These are phyloP conservation scores for Tephrocybe sp. DNA, from an alignment of 768 basidiomycete genomes.

Conservation along the genomic window DNA sequence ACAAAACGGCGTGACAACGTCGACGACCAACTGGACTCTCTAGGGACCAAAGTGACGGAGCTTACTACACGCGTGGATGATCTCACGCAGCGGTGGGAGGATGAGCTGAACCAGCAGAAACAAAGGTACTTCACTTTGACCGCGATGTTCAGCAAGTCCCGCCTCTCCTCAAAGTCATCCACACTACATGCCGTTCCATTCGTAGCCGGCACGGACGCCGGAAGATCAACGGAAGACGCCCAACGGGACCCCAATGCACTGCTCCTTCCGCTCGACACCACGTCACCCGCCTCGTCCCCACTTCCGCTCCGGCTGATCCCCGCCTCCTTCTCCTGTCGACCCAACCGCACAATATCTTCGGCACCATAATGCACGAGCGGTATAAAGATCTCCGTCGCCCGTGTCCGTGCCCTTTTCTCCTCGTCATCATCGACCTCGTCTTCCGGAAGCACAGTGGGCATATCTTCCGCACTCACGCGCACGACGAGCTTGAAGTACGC, in stretches of 20 bases:
- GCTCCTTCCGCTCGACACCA: slow-evolving; percentile 9
- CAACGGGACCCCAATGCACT: slow-evolving; percentile 16
- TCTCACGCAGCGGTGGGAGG: slow-evolving; percentile 42
- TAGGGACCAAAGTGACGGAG: slow-evolving; percentile 45
- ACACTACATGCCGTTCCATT: not conserved
- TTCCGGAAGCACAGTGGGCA: slow-evolving; percentile 21
- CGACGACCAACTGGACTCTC: slow-evolving; percentile 67
- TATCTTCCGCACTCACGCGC: slow-evolving; percentile 60
- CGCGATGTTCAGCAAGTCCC: slow-evolving; percentile 42
- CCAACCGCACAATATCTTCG: slow-evolving; percentile 12
- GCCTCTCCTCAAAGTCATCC: not conserved
- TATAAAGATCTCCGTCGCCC: slow-evolving; percentile 88
- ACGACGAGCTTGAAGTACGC: slow-evolving; percentile 73
- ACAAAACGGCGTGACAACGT: slow-evolving; percentile 72
- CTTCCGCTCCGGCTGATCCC: slow-evolving; percentile 6
- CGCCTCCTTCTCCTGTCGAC: not conserved
- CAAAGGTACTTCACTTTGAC: slow-evolving; percentile 48
- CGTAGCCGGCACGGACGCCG: slow-evolving; percentile 2
- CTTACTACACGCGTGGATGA: slow-evolving; percentile 43
- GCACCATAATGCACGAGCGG: slow-evolving; percentile 90
- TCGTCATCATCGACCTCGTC: slow-evolving; percentile 16
- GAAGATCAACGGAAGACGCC: slow-evolving; percentile 15
- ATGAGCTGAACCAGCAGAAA: slow-evolving; percentile 42
- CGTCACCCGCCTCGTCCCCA: slow-evolving; percentile 18
- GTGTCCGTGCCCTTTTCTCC: slow-evolving; percentile 25